These are phyloP conservation scores for Calonectria montana DNA, from an alignment of 2,329 filamentous ascomycete genomes.

Conservation along the genomic window DNA sequence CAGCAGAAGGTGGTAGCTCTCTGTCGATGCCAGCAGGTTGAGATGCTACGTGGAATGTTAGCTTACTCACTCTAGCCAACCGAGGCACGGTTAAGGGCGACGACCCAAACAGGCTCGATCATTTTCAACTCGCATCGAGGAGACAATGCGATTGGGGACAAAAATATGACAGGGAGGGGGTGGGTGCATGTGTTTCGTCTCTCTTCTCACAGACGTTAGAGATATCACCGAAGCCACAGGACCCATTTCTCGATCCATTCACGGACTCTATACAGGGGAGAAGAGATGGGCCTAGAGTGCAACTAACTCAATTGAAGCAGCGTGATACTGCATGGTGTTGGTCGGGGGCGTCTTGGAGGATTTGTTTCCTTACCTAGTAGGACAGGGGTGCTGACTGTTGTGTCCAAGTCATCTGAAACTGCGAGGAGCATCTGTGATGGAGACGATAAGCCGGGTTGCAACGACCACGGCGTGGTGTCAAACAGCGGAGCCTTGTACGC, in stretches of 20 bases:
- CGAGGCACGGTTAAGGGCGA: constrained; percentile 40
- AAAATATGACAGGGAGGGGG: constrained; percentile 34
- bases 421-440: constrained; percentile 37
- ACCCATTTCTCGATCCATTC: constrained; percentile 36
- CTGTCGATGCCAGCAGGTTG: constrained; percentile 33
- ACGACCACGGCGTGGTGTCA: constrained; percentile 31
- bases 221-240: constrained; percentile 29
- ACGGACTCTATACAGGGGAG: constrained; percentile 25
- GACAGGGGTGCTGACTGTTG: constrained; percentile 28
- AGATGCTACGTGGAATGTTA: constrained; percentile 44
- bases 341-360: constrained; percentile 19
- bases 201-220: constrained; percentile 31
- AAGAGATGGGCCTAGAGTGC: constrained; percentile 17
- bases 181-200: constrained; percentile 38
- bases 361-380: constrained; percentile 40
- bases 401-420: constrained; percentile 30
- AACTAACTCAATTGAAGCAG: not conserved
- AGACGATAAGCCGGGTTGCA: constrained; percentile 30
- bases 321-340: not conserved
- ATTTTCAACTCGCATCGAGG: constrained; percentile 27
- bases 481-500: constrained; percentile 30
- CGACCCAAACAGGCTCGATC: constrained; percentile 26
- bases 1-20: constrained; percentile 20
- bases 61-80: constrained; percentile 40
- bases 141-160: constrained; percentile 27